Evolutionary conservation across 2,329 filamentous ascomycete species (phyloP), one percentile per base, ranked within the genome.

Genomic region (Ceratocystis papillata): DNA sequence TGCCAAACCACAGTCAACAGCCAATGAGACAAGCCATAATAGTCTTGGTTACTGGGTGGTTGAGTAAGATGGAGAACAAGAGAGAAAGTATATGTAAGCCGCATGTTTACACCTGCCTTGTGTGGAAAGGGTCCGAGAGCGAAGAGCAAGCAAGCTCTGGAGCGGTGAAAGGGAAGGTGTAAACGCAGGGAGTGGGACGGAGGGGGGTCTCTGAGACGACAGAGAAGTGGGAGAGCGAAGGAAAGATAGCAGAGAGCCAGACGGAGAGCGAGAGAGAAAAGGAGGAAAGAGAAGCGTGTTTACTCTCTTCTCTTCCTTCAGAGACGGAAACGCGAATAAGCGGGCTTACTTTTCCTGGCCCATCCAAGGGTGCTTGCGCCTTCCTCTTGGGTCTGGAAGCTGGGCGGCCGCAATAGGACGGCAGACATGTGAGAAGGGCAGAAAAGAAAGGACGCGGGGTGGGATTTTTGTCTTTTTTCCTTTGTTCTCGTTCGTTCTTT

Each of bases 311-410:
- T 25, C 5, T 28, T 46, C 37, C 20, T 45, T 3, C 17, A 63
- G 20, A 63, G 15, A 63, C 28, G 44, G 41, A 50, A 45, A 48
- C 15, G n/a, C 45, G 48, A 45, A 25, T 53, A 25, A 25, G 20
- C 48, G 20, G 48, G 48, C 48, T 50, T 7, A 7, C 30, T 37
- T 37, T 7, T 30, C 41, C 17, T 63, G 44, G 48, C 46, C 45
- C 33, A 37, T n/a, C 22, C 2, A 30, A 12, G 20, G 22, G 63
- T 65, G 63, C 63, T 65, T 65, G 50, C 63, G 60, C 50, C 46
- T 65, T 65, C 63, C 63, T 60, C 53, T 65, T 65, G 63, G 50
- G 41, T 33, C 25, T 25, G 41, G 37, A 62, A 46, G 33, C 33
- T 28, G 45, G 17, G 17, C 5, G 46, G 46, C 46, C 17, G 6